These are phyloP conservation scores for Colletotrichum liriopes DNA, from an alignment of 2,329 filamentous ascomycete species.

Conservation along the genomic window DNA sequence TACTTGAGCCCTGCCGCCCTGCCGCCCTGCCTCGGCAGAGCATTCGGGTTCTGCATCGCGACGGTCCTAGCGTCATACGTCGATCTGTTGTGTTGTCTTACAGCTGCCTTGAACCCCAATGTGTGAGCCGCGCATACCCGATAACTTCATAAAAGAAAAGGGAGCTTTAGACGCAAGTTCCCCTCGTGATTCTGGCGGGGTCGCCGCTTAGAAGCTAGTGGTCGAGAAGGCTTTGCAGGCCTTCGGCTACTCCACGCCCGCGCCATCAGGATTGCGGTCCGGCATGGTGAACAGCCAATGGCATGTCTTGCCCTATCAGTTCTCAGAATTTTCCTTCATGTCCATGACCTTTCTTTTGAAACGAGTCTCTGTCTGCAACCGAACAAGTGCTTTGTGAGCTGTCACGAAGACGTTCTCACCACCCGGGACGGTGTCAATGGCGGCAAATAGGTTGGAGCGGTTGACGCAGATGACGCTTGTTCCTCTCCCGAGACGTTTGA, in stretches of 20 bases:
- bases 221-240: conserved; percentile 31
- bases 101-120: conserved; percentile 20
- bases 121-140: conserved; percentile 21
- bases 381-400: conserved; percentile 11
- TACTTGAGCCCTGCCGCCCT: conserved; percentile 1
- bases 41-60: conserved; percentile 34
- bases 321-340: conserved; percentile 37
- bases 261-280: conserved; percentile 30
- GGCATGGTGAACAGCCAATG: conserved; percentile 37
- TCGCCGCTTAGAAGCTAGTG: conserved; percentile 30
- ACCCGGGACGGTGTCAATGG: conserved; percentile 35
- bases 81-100: conserved; percentile 35
- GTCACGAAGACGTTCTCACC: conserved; percentile 20
- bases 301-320: conserved; percentile 41
- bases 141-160: conserved; percentile 28
- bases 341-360: conserved; percentile 37
- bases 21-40: conserved; percentile 11
- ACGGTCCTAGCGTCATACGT: conserved; percentile 31
- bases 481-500: conserved; percentile 34
- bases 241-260: conserved; percentile 35
- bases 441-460: conserved; percentile 32
- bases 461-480: conserved; percentile 39
- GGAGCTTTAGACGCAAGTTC: conserved; percentile 14
- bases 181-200: conserved; percentile 30
- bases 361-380: conserved; percentile 30